Evolutionary conservation across 2,329 filamentous ascomycete species (phyloP).

Genomic region (Aspergillus floridensis): DNA sequence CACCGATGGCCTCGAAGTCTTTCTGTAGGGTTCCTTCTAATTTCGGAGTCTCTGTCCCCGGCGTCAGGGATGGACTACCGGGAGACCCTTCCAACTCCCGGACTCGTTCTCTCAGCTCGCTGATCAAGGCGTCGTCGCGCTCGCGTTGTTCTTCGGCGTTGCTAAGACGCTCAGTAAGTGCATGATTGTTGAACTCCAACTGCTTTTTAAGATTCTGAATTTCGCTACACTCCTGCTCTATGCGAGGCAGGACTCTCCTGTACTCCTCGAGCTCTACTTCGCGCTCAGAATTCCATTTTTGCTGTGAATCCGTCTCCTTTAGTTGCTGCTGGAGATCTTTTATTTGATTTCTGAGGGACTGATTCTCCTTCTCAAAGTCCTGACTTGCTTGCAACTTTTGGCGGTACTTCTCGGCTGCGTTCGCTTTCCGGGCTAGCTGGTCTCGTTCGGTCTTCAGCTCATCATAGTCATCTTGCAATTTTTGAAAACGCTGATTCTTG

Average conservation of each 20-base stretch:
- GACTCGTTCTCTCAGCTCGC: slow-evolving; percentile 43
- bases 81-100: slow-evolving; percentile 42
- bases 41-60: slow-evolving; percentile 40
- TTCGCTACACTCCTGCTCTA: slow-evolving; percentile 50
- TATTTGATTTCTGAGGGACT: slow-evolving; percentile 46
- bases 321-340: slow-evolving; percentile 48
- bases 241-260: slow-evolving; percentile 45
- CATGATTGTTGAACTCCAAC: slow-evolving; percentile 49
- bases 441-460: slow-evolving; percentile 49
- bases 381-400: slow-evolving; percentile 50
- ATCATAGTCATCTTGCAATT: slow-evolving; percentile 50
- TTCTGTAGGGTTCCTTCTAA: slow-evolving; percentile 41
- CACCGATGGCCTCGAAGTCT: slow-evolving; percentile 42
- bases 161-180: slow-evolving; percentile 44
- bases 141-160: slow-evolving; percentile 45
- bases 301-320: slow-evolving; percentile 45
- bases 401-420: slow-evolving; percentile 50
- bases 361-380: slow-evolving; percentile 50
- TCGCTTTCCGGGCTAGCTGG: slow-evolving; percentile 47
- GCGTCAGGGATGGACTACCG: slow-evolving; percentile 37
- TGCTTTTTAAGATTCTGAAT: slow-evolving; percentile 49
- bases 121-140: slow-evolving; percentile 42
- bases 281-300: slow-evolving; percentile 40
- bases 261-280: slow-evolving; percentile 46
- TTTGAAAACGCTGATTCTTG: slow-evolving; percentile 47